phyloP scores from a whole-genome alignment of 2,329 filamentous ascomycete species.

The Westerdykella aurantiaca region DNA sequence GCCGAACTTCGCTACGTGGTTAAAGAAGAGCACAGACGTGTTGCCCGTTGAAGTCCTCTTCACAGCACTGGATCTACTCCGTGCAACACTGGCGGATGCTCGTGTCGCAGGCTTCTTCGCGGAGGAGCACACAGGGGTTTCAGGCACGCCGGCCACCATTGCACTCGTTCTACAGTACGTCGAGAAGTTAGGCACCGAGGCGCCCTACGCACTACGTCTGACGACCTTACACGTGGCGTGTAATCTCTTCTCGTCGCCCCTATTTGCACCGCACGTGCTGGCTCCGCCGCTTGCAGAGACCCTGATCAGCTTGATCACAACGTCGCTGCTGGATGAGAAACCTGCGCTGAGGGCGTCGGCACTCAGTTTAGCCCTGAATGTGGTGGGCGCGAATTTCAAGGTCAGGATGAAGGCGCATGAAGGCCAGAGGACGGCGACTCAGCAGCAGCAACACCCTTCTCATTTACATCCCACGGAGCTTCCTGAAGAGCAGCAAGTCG shows the following conservation, averaged over 20 bases:
- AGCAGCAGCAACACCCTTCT: background rate
- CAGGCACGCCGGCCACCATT: conserved; percentile 48
- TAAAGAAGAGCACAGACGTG: conserved; percentile 51
- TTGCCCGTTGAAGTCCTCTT: conserved; percentile 66
- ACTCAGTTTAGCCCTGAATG: conserved; percentile 76
- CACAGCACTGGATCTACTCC: conserved; percentile 76
- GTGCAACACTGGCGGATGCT: conserved; percentile 69
- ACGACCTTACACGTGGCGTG: conserved; percentile 78
- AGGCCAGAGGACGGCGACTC: background rate
- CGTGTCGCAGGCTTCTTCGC: conserved; percentile 77
- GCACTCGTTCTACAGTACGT: conserved; percentile 53
- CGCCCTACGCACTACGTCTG: conserved; percentile 76
- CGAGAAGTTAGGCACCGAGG: conserved; percentile 47
- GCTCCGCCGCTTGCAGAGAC: conserved; percentile 44
- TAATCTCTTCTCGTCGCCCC: conserved; percentile 72
- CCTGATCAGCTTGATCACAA: conserved; percentile 64
- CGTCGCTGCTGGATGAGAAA: conserved; percentile 72
- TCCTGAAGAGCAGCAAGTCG: conserved; percentile 66
- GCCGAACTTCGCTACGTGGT: conserved; percentile 55
- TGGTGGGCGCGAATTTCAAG: conserved; percentile 65
- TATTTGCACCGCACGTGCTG: conserved; percentile 63
- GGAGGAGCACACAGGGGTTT: conserved; percentile 56
- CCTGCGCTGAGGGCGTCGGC: conserved; percentile 73
- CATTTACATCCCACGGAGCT: conserved; percentile 37
- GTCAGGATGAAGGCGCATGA: conserved; percentile 52